Conservation (phyloP, 2,329 filamentous ascomycete species). For the Xylaria sp. region DNA sequence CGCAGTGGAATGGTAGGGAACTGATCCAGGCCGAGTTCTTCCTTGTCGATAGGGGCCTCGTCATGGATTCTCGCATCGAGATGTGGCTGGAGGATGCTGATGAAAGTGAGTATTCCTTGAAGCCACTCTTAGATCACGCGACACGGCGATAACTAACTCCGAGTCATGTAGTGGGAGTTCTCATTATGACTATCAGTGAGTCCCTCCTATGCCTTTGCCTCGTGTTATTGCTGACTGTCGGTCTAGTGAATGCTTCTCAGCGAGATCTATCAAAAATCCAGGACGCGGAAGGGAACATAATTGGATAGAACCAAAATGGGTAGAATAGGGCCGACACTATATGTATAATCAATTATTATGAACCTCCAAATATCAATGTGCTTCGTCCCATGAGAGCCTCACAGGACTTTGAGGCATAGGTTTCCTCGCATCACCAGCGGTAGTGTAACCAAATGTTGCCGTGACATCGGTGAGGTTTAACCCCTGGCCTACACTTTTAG, state of each 20-base stretch:
- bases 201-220: not conserved
- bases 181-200: constrained; percentile 45
- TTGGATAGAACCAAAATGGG: not conserved
- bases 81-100: constrained; percentile 50
- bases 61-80: constrained; percentile 43
- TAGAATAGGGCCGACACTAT: too few species aligned
- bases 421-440: too few species aligned
- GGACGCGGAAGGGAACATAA: constrained; percentile 8
- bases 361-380: too few species aligned
- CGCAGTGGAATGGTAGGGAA: constrained; percentile 41
- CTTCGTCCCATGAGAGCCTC: too few species aligned
- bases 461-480: too few species aligned
- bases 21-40: constrained; percentile 43
- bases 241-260: constrained; percentile 20
- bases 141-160: too few species aligned
- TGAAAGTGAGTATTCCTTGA: too few species aligned
- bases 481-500: too few species aligned
- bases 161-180: constrained; percentile 46
- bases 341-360: too few species aligned
- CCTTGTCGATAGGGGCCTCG: constrained; percentile 37
- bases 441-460: too few species aligned
- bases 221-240: not conserved
- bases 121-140: too few species aligned
- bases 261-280: constrained; percentile 7
- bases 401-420: too few species aligned